Evolutionary conservation across 1,139 yeast species (phyloP).

Genomic region (Cylindricascospora bacillispora): DNA sequence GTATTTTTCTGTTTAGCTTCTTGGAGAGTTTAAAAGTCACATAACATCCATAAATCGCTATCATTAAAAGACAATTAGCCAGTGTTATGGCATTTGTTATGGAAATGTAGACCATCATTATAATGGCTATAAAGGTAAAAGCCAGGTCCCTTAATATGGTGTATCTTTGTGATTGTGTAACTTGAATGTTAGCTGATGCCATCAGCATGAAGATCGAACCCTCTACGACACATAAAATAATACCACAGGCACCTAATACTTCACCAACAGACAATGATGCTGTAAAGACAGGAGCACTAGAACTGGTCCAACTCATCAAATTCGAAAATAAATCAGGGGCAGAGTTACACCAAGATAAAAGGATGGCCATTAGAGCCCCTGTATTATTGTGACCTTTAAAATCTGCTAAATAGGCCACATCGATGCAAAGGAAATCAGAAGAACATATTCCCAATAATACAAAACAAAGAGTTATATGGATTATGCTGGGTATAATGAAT

Average conservation of each 20-base stretch:
- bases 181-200: constrained; percentile 12
- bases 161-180: constrained; percentile 12
- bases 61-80: constrained; percentile 19
- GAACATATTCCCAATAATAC: constrained; percentile 24
- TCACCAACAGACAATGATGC: constrained; percentile 78
- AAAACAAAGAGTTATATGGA: constrained; percentile 18
- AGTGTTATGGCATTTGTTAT: constrained; percentile 15
- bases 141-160: constrained; percentile 18
- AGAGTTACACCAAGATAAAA: constrained; percentile 85
- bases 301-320: constrained; percentile 29
- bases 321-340: constrained; percentile 86
- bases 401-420: constrained; percentile 21
- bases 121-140: constrained; percentile 16
- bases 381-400: constrained; percentile 6
- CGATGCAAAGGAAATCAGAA: constrained; percentile 25
- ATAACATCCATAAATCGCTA: too few species aligned
- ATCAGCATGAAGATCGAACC: constrained; percentile 24
- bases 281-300: constrained; percentile 27
- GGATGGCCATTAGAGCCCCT: constrained; percentile 20
- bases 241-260: constrained; percentile 32
- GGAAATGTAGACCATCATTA: constrained; percentile 17
- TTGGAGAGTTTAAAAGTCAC: too few species aligned
- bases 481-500: constrained; percentile 14
- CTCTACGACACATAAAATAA: constrained; percentile 24
- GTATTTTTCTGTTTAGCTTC: too few species aligned